Base-by-base conservation (phyloP, 305 asterid species). In the Solanum chacoense region DNA sequence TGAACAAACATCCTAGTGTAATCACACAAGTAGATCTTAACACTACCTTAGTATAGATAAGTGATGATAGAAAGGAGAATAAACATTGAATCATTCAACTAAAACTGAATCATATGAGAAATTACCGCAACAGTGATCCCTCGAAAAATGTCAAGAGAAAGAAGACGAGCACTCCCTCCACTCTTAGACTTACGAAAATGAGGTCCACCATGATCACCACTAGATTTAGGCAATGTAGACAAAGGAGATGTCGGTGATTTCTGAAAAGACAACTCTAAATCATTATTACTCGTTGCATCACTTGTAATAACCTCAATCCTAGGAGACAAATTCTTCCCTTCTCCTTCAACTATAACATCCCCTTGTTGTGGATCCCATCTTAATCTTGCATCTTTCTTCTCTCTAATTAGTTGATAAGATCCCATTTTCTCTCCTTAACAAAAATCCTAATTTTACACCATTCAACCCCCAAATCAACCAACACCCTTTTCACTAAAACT, bases 71-170 rank as follows among this genome's bases (percentile, higher is more conserved):
- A 69, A 69, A 26, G 32, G 76, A 69, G 14, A 26, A 69, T 0
- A 65, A 72, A 72, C 79, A 73, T 32, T 75, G 20, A 77, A 36
- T 77, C 84, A 77, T 40, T 80, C 37, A 80, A 42, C 69, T 42
- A 42, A n/a, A 28, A 40, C 80, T 74, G 28, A 74, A 74, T 32
- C 28, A 28, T 4, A 45, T n/a, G 22, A 75, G 31, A 35, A 45
- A 34, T 78, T 92, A 94, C 96, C 93, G 90, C 94, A n/a, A 94
- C 95, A 28, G 96, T 93, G 24, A 94, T 90, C 24, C 96, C 96
- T 18, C 96, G 95, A 81, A 94, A 94, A 71, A 94, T 93, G 87
- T 94, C 96, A 28, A 94, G 95, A 9, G 96, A 94, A 32, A 92
- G 93, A 37, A 94, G 94, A 86, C 96, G 96, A 29, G 12, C 45